Evolutionary conservation across 2,329 filamentous ascomycete genomes (phyloP).

Genomic region (Rhexocercosporidium sp.): DNA sequence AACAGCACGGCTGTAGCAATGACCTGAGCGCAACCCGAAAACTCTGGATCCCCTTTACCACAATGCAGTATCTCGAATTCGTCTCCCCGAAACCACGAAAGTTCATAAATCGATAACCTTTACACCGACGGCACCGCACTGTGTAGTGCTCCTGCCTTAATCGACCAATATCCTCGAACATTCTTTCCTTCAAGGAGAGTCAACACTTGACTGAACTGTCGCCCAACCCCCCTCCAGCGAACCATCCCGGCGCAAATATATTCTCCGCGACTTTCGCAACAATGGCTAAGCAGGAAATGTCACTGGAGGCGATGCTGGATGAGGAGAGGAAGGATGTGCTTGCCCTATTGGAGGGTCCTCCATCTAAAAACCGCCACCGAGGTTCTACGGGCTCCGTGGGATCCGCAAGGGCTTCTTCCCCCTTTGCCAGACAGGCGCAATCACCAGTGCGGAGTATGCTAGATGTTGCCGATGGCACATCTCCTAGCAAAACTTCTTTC

Average conservation of each 20-base stretch:
- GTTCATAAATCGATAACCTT: slow-evolving; percentile 42
- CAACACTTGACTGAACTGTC: not conserved
- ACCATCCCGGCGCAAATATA: slow-evolving; percentile 15
- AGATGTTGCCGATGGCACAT: slow-evolving; percentile 39
- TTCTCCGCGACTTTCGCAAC: slow-evolving; percentile 16
- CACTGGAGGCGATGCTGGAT: slow-evolving; percentile 76
- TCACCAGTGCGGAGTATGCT: slow-evolving; percentile 71
- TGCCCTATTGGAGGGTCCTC: slow-evolving; percentile 61
- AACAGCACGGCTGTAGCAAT: slow-evolving; percentile 37
- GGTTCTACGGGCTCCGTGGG: slow-evolving; percentile 41
- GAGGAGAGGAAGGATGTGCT: slow-evolving; percentile 78
- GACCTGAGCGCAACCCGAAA: slow-evolving; percentile 35
- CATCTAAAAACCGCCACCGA: slow-evolving; percentile 28
- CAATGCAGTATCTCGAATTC: slow-evolving; percentile 42
- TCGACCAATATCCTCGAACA: slow-evolving; percentile 19
- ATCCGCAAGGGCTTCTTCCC: slow-evolving; percentile 55
- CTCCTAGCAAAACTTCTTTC: slow-evolving; percentile 14
- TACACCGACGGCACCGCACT: slow-evolving; percentile 19
- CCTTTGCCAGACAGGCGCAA: slow-evolving; percentile 55
- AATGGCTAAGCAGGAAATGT: slow-evolving; percentile 59
- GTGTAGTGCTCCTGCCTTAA: slow-evolving; percentile 28
- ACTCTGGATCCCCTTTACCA: slow-evolving; percentile 32
- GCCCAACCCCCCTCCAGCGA: not conserved
- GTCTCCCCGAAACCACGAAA: slow-evolving; percentile 38
- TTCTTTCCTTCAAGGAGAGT: slow-evolving; percentile 12